A percentile compares a stretch with the other conserved stretches of the same genome.
Evolutionary conservation across 2,329 filamentous ascomycete species (phyloP).

Genomic region (Fusarium keratoplasticum): DNA sequence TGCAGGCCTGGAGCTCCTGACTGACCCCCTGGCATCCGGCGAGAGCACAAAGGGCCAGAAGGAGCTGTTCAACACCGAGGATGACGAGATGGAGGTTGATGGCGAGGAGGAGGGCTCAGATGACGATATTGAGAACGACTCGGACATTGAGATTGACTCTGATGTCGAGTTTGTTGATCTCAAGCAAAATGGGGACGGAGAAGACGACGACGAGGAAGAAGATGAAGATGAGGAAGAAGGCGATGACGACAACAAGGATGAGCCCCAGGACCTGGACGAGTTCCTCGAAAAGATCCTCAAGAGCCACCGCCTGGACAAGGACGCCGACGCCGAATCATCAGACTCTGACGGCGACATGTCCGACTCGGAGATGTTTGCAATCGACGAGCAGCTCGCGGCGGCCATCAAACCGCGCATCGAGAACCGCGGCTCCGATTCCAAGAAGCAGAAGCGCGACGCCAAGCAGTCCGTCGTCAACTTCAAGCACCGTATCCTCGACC

Average conservation of each 20-base stretch:
- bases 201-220: slow-evolving; percentile 55
- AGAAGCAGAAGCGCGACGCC: slow-evolving; percentile 87
- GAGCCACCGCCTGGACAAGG: slow-evolving; percentile 73
- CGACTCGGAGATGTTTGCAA: slow-evolving; percentile 92
- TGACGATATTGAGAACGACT: slow-evolving; percentile 55
- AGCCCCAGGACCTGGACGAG: slow-evolving; percentile 70
- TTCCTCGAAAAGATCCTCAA: slow-evolving; percentile 83
- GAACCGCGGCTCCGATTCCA: slow-evolving; percentile 68
- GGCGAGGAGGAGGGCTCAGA: slow-evolving; percentile 56
- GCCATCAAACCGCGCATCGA: slow-evolving; percentile 86
- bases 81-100: slow-evolving; percentile 67
- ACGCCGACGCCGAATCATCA: slow-evolving; percentile 65
- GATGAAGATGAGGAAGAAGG: slow-evolving; percentile 56
- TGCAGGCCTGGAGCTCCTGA: slow-evolving; percentile 74
- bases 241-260: slow-evolving; percentile 56
- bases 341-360: slow-evolving; percentile 86
- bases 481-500: slow-evolving; percentile 92
- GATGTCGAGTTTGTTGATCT: slow-evolving; percentile 64
- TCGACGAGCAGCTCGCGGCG: slow-evolving; percentile 85
- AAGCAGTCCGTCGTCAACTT: slow-evolving; percentile 92
- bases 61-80: slow-evolving; percentile 81
- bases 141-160: slow-evolving; percentile 62
- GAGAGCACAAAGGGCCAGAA: slow-evolving; percentile 88
- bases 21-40: slow-evolving; percentile 78
- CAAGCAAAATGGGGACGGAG: slow-evolving; percentile 55